Conservation (phyloP, 345 rosid genomes). For the Populus davidiana region DNA sequence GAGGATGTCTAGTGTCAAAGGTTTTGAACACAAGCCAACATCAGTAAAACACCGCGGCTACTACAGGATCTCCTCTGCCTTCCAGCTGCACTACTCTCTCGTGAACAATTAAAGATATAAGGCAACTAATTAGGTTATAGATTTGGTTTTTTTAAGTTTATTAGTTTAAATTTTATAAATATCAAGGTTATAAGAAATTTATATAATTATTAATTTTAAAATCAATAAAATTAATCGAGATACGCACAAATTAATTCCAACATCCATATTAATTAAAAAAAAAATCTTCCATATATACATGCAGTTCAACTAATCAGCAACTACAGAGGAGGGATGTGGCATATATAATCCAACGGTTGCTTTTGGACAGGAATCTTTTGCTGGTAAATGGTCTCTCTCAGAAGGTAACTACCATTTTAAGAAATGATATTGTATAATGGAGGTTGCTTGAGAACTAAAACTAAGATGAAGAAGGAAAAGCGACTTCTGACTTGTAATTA, state of each 20-base stretch:
- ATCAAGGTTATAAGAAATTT: rapidly evolving
- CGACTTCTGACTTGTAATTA: constrained; percentile 70
- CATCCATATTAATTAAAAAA: rapidly evolving
- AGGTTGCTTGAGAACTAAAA: constrained; percentile 38
- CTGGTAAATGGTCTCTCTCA: constrained; percentile 33
- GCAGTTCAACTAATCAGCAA: background rate
- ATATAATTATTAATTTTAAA: rapidly evolving
- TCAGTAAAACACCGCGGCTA: background rate
- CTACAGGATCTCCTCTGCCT: background rate
- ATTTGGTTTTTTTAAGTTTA: too few relatives aligned
- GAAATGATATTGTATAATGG: constrained; percentile 14
- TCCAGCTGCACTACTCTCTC: background rate
- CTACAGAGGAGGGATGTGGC: background rate
- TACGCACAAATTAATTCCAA: rapidly evolving
- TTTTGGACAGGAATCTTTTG: background rate
- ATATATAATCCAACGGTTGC: background rate
- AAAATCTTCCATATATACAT: background rate
- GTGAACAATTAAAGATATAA: too few relatives aligned
- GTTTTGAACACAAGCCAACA: background rate
- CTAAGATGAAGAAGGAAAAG: constrained; percentile 51
- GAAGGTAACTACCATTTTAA: constrained; percentile 22
- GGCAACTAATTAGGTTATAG: too few relatives aligned
- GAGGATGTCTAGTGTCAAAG: background rate
- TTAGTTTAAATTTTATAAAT: rapidly evolving
- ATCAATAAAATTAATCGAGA: rapidly evolving